Evolutionary conservation across 2,329 filamentous ascomycete genomes (phyloP).

Genomic region (Biscogniauxia sp.): DNA sequence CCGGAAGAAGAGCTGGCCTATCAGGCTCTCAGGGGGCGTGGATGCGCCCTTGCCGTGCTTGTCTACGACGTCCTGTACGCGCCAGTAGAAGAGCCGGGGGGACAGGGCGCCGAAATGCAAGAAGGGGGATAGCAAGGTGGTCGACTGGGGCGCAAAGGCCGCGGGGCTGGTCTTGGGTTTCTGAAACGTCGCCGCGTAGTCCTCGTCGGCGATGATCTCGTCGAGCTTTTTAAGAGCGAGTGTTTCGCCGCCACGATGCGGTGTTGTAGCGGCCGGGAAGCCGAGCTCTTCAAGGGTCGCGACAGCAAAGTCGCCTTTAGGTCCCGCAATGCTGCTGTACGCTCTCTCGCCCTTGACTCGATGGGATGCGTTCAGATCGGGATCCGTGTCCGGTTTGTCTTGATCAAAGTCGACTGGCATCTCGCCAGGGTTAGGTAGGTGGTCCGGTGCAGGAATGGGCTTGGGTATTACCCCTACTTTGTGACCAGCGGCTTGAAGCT

Average conservation of each 20-base stretch:
- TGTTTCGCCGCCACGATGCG: conserved; percentile 69
- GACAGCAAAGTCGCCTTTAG: conserved; percentile 66
- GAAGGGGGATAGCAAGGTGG: conserved; percentile 70
- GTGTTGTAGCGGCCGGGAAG: conserved; percentile 61
- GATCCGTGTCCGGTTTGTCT: conserved; percentile 45
- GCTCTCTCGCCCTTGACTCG: conserved; percentile 54
- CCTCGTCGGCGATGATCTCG: conserved; percentile 57
- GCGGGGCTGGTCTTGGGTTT: conserved; percentile 76
- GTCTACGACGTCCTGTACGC: conserved; percentile 60
- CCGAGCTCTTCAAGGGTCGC: conserved; percentile 71
- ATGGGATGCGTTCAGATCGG: conserved; percentile 58
- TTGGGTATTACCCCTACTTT: conserved; percentile 61
- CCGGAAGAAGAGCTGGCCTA: conserved; percentile 71
- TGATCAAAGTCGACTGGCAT: conserved; percentile 60
- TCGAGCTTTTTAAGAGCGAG: conserved; percentile 58
- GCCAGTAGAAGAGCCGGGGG: conserved; percentile 72
- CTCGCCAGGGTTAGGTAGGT: conserved; percentile 63
- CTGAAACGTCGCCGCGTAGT: conserved; percentile 70
- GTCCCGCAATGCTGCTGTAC: conserved; percentile 63
- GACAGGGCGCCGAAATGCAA: conserved; percentile 72
- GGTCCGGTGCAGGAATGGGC: conserved; percentile 58
- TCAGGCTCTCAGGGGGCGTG: conserved; percentile 65
- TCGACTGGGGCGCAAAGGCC: conserved; percentile 69
- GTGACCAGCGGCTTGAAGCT: conserved; percentile 61
- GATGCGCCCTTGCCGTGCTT: conserved; percentile 56